Evolutionary conservation across 1,139 yeast genomes (phyloP), one percentile per base, ranked within the genome.

Genomic region (Torulaspora pretoriensis): DNA sequence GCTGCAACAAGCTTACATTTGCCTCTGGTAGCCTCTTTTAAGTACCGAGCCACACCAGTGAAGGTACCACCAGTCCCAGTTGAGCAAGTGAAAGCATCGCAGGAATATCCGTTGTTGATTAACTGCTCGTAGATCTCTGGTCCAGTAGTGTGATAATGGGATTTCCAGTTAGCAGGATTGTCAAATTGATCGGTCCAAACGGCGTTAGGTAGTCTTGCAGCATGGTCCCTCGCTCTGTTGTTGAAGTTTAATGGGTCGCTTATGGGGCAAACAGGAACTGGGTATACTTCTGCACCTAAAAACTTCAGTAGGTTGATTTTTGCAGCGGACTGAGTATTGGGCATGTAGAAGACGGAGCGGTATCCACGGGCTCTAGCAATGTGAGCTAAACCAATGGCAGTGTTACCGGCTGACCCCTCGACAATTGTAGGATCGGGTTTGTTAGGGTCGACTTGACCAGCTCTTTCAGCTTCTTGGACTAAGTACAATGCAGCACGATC

Each of bases 171-270:
- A 52, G 94, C 95, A 35, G 75, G 65, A 64, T 88, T 89, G 64
- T 89, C 95, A 63, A 87, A 88, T 64, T 87, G 96, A 63, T 87
- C 82, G 10, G 96, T 88, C 96, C 96, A 88, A 10, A 84, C 90
- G 0, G 95, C 92, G 60, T 86, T 86, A 2, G 74, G 77, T 48
- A 82, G 65, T 24, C 67, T 55, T 54, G 85, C 94, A 2, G 96
- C 96, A 60, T 85, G 94, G 56, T 90, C 76, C 59, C 75, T 75
- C 17, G 96, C 96, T 64, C 83, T 86, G 64, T 86, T 90, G 67
- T 86, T 87, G 68, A 81, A 87, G 67, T 87, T 87, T 62, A 78
- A 73, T 2, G 95, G 95, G 63, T 87, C 83, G 36, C 81, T 80
- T 55, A 73, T 81, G 4, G 96, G 86, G 19, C 81, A 89, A 1